Percentiles rank a stretch among this genome's conserved stretches.
phyloP scores from a whole-genome alignment of 2,329 filamentous ascomycete genomes.

The Venturia oleaginea region DNA sequence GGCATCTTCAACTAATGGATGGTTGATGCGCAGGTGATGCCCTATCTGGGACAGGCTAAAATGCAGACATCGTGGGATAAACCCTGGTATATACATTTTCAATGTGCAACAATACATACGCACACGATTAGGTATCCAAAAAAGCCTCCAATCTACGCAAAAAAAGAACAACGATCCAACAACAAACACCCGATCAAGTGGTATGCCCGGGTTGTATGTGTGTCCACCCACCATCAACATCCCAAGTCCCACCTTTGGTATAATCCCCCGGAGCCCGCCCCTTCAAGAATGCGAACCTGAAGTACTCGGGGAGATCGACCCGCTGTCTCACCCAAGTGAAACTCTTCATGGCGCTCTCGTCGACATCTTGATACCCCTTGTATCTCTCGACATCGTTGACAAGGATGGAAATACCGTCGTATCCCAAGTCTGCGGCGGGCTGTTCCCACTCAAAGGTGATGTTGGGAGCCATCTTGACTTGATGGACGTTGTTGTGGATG shows the following conservation, averaged over 20 bases:
- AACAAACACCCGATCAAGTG: neutral
- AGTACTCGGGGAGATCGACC: conserved; percentile 53
- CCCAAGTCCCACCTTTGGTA: conserved; percentile 67
- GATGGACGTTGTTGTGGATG: conserved; percentile 35
- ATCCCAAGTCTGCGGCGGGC: conserved; percentile 24
- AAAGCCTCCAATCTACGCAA: neutral
- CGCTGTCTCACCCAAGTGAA: conserved; percentile 53
- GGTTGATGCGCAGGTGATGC: neutral
- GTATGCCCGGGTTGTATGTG: conserved; percentile 49
- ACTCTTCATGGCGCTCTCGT: conserved; percentile 27
- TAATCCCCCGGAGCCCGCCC: conserved; percentile 60
- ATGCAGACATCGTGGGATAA: neutral
- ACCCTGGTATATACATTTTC: conserved; percentile 4
- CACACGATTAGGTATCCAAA: conserved; percentile 1
- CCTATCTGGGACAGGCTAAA: neutral
- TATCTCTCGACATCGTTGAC: conserved; percentile 82
- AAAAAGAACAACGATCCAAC: neutral
- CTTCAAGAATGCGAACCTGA: conserved; percentile 65
- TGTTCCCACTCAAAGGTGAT: conserved; percentile 55
- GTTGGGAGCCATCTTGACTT: conserved; percentile 33
- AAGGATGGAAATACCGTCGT: conserved; percentile 68
- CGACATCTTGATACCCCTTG: conserved; percentile 56
- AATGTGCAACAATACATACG: neutral
- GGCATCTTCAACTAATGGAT: neutral
- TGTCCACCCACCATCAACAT: conserved; percentile 53